Evolutionary conservation across 2,329 filamentous ascomycete species (phyloP).

Genomic region (Ophiostoma himal-ulmi): DNA sequence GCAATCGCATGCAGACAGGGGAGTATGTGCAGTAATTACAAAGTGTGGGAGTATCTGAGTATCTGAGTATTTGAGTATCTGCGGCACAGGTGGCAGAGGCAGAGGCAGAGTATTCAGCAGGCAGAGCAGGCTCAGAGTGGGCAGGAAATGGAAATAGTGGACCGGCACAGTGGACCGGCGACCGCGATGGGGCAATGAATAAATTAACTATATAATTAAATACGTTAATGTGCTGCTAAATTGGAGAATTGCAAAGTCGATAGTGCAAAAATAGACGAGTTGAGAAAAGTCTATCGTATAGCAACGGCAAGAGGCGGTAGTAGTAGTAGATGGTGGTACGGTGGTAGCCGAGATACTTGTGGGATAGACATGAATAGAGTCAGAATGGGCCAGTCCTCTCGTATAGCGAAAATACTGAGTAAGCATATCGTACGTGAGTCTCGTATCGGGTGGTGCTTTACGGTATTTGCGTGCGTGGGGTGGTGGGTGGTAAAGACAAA

Average conservation of each 20-base stretch:
- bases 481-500: neutral
- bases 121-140: neutral
- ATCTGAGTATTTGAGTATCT: neutral
- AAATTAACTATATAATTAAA: neutral
- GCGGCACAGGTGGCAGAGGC: neutral
- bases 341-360: neutral
- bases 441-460: neutral
- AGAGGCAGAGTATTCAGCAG: too few relatives aligned
- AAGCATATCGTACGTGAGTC: neutral
- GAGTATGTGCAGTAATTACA: too few relatives aligned
- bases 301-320: neutral
- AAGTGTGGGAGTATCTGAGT: neutral
- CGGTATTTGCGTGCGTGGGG: neutral
- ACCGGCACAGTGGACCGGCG: neutral
- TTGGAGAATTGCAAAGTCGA: neutral
- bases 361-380: too few relatives aligned
- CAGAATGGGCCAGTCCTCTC: neutral
- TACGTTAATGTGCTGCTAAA: neutral
- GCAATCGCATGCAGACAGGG: conserved; percentile 4
- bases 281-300: neutral
- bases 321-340: neutral
- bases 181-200: conserved; percentile 2
- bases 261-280: neutral
- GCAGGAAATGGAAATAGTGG: conserved; percentile 1
- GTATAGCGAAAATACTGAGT: neutral